phyloP scores from a whole-genome alignment of 352 stramenopile species.

The Blastocystis hominis region DNA sequence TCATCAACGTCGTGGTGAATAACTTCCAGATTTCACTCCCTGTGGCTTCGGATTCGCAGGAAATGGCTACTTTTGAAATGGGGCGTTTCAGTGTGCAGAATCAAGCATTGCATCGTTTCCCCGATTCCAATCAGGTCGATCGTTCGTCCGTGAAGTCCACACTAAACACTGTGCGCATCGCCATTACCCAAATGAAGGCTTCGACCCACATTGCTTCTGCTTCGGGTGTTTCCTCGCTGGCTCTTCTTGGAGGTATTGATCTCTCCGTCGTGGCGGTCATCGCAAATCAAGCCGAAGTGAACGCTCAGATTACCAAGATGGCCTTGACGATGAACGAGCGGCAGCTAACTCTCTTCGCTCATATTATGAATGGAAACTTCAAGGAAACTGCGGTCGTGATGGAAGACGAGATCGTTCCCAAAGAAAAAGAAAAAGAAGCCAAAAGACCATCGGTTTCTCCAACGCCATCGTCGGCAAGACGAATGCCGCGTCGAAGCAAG shows the following conservation, averaged over 20 bases:
- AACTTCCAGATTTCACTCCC: slow-evolving; percentile 9
- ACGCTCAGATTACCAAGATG: slow-evolving; percentile 39
- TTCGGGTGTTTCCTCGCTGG: background rate
- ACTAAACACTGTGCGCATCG: background rate
- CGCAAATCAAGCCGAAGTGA: background rate
- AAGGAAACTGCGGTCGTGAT: slow-evolving; percentile 16
- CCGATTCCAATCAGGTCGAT: background rate
- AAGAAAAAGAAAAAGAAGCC: background rate
- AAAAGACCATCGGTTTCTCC: background rate
- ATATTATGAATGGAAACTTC: slow-evolving; percentile 22
- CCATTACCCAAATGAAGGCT: background rate
- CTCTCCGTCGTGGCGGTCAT: background rate
- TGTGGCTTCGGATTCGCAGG: background rate
- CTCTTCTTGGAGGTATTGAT: slow-evolving; percentile 35
- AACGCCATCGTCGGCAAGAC: background rate
- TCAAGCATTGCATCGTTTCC: background rate
- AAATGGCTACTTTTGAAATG: slow-evolving; percentile 22
- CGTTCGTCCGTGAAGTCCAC: background rate
- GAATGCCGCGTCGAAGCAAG: background rate
- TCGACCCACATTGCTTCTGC: background rate
- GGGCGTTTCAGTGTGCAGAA: slow-evolving; percentile 18
- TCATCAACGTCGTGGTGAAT: slow-evolving; percentile 14
- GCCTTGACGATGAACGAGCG: slow-evolving; percentile 22
- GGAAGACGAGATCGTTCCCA: background rate
- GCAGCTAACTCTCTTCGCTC: background rate